Evolutionary conservation across 2,329 filamentous ascomycete genomes (phyloP).

Genomic region (Fusarium miscanthi): DNA sequence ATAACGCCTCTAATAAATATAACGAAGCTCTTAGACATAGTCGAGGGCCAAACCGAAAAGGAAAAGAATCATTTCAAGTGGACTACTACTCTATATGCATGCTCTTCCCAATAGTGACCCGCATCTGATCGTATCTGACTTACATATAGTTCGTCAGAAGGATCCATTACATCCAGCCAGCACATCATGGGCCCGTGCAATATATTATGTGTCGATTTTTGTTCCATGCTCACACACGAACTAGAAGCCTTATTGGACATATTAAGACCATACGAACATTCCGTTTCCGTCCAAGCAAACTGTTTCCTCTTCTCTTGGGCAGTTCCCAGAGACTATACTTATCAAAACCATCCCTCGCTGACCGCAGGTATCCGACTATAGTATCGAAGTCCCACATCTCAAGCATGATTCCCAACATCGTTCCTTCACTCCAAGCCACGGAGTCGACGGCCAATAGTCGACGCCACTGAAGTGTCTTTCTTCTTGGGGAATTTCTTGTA

Average conservation of each 20-base stretch:
- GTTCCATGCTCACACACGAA: background rate
- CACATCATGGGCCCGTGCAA: slow-evolving; percentile 29
- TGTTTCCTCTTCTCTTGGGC: background rate
- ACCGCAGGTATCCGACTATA: background rate
- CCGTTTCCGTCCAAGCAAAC: background rate
- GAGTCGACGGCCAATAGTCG: slow-evolving; percentile 8
- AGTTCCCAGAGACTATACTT: background rate
- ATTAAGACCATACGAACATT: background rate
- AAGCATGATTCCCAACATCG: background rate
- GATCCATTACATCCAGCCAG: slow-evolving; percentile 23
- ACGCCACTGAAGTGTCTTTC: background rate
- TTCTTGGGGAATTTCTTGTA: slow-evolving; percentile 13
- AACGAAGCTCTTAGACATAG: background rate
- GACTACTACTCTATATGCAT: slow-evolving; percentile 20
- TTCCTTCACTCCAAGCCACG: slow-evolving; percentile 6
- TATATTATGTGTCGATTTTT: slow-evolving; percentile 19
- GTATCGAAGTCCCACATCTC: background rate
- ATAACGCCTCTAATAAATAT: slow-evolving; percentile 1
- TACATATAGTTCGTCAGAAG: slow-evolving; percentile 18
- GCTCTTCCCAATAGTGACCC: slow-evolving; percentile 11
- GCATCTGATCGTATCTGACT: slow-evolving; percentile 22
- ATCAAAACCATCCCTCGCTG: background rate
- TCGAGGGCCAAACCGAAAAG: background rate
- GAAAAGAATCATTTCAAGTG: slow-evolving; percentile 1
- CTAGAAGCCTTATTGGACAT: background rate